These are phyloP conservation scores for Micractinium sp. DNA, from an alignment of 139 green algal genomes.

Conservation along the genomic window DNA sequence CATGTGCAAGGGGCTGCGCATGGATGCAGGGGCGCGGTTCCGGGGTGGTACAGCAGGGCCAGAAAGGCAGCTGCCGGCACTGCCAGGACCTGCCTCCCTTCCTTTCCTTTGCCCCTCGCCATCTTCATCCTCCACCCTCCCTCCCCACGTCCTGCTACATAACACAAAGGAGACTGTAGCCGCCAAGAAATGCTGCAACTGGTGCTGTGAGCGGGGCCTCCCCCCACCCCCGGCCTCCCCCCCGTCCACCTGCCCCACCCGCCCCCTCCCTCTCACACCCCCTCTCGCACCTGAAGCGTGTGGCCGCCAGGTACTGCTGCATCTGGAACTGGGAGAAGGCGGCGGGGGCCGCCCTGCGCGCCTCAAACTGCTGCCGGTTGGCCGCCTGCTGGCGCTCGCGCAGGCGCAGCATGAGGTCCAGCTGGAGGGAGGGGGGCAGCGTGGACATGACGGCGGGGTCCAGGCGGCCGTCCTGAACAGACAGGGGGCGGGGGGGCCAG, in stretches of 20 bases:
- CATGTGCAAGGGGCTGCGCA: too few species aligned
- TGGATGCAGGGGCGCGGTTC: background rate
- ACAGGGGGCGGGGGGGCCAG: background rate
- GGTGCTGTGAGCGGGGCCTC: background rate
- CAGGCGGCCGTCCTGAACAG: constrained; percentile 30
- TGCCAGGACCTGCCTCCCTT: background rate
- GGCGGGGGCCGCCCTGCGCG: constrained; percentile 47
- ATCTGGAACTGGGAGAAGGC: constrained; percentile 79
- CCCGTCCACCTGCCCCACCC: background rate
- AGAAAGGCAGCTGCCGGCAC: background rate
- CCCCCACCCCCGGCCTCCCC: too few species aligned
- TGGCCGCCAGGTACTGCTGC: constrained; percentile 78
- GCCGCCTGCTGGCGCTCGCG: constrained; percentile 69
- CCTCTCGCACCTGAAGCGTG: constrained; percentile 37
- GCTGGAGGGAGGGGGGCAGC: constrained; percentile 86
- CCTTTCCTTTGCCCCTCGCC: too few species aligned
- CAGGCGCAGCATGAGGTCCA: constrained; percentile 82
- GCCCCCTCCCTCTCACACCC: constrained; percentile 25
- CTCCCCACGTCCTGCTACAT: too few species aligned
- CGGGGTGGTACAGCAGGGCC: background rate
- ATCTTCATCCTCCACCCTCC: background rate
- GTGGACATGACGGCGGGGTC: constrained; percentile 84
- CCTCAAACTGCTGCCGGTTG: constrained; percentile 79
- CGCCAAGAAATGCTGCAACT: too few species aligned
- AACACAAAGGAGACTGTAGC: too few species aligned